A percentile compares a stretch with the other conserved stretches of the same genome.
Evolutionary conservation across 257 asterid genomes (phyloP).

Genomic region (Ilex aquifolium): DNA sequence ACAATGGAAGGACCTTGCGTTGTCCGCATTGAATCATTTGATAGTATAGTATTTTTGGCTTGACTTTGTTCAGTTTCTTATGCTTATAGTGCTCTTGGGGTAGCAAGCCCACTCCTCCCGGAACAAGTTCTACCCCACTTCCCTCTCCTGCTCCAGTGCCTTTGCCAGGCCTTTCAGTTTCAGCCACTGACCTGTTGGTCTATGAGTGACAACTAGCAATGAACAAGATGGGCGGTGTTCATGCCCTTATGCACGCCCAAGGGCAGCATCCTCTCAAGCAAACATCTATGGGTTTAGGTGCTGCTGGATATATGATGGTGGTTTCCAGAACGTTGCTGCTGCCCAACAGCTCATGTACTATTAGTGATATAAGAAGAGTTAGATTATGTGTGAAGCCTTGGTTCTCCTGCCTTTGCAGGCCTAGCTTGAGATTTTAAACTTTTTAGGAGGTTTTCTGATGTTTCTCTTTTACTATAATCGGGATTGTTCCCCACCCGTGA

Average conservation of each 20-base stretch:
- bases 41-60: too few species aligned
- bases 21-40: not conserved
- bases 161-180: constrained; percentile 50
- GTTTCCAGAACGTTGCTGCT: constrained; percentile 20
- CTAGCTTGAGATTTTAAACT: constrained; percentile 9
- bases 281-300: constrained; percentile 55
- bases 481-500: constrained; percentile 19
- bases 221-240: constrained; percentile 67
- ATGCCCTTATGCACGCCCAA: constrained; percentile 51
- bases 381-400: constrained; percentile 6
- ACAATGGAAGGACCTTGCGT: too few species aligned
- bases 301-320: constrained; percentile 33
- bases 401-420: not conserved
- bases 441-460: constrained; percentile 16
- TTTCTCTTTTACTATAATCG: constrained; percentile 20
- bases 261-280: constrained; percentile 57
- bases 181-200: constrained; percentile 57
- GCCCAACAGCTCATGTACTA: constrained; percentile 25
- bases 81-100: not conserved
- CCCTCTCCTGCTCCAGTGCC: constrained; percentile 67
- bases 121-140: not conserved
- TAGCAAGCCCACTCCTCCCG: not conserved
- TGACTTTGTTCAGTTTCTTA: constrained; percentile 9
- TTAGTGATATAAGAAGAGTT: constrained; percentile 12
- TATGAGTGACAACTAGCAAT: constrained; percentile 79